These are phyloP conservation scores for Cryphonectria nitschkei DNA, from an alignment of 2,329 filamentous ascomycete genomes.

Conservation along the genomic window DNA sequence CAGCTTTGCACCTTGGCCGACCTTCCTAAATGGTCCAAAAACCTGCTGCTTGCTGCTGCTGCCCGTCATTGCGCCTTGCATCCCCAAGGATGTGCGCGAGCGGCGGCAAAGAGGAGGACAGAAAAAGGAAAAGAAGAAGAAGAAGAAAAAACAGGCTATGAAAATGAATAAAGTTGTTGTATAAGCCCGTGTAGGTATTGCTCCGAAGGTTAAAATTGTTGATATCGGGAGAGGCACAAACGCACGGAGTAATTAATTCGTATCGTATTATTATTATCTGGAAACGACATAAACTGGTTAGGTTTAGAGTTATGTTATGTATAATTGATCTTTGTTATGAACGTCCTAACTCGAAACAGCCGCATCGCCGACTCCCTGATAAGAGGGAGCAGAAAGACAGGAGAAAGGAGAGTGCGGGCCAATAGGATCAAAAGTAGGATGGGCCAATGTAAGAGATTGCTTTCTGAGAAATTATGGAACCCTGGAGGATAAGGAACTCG, in stretches of 20 bases:
- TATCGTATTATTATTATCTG: constrained; percentile 1
- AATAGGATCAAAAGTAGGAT: background rate
- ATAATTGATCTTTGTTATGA: constrained; percentile 4
- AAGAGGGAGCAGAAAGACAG: constrained; percentile 5
- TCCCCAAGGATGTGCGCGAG: background rate
- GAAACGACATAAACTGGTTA: background rate
- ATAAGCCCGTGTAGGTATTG: background rate
- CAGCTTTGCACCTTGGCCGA: background rate
- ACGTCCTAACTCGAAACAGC: background rate
- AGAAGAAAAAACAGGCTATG: no score
- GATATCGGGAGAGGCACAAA: background rate
- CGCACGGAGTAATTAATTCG: background rate
- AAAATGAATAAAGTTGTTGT: background rate
- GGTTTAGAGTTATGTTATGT: background rate
- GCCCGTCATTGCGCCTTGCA: background rate
- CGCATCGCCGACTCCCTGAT: constrained; percentile 11
- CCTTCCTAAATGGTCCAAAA: constrained; percentile 8
- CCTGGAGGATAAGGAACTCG: background rate
- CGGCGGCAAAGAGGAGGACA: background rate
- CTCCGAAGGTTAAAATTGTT: background rate
- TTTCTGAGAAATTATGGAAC: background rate
- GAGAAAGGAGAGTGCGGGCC: background rate
- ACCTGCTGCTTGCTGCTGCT: background rate
- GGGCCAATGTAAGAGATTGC: background rate
- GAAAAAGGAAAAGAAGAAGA: no score